Evolutionary conservation across 1,284 basidiomycete species (phyloP).

Genomic region (Puccinia triticina): DNA sequence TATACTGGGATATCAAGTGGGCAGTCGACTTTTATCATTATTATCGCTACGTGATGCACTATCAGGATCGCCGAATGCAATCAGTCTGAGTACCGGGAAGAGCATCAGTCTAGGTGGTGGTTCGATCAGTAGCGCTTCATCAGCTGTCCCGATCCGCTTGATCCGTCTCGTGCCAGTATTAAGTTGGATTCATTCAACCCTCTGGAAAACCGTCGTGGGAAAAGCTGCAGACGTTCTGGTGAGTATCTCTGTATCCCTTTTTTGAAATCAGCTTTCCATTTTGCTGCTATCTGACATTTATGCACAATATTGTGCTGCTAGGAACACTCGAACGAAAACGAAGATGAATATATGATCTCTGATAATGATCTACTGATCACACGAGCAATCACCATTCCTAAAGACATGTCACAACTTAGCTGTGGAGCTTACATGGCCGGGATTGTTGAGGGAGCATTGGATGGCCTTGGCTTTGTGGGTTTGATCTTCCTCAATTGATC

Average conservation of each 20-base stretch:
- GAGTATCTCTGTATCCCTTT: conserved; percentile 58
- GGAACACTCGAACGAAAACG: conserved; percentile 51
- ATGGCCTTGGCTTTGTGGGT: conserved; percentile 91
- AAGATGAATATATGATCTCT: conserved; percentile 85
- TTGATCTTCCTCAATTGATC: background rate
- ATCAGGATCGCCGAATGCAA: conserved; percentile 52
- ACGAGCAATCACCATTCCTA: conserved; percentile 86
- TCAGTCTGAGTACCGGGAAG: conserved; percentile 56
- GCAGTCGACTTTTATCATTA: conserved; percentile 75
- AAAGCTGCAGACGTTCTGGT: conserved; percentile 91
- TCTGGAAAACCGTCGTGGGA: conserved; percentile 92
- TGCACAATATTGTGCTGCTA: background rate
- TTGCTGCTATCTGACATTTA: no score
- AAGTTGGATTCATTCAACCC: conserved; percentile 67
- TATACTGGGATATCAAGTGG: conserved; percentile 84
- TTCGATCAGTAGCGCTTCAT: conserved; percentile 55
- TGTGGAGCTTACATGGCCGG: conserved; percentile 97
- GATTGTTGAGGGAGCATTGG: conserved; percentile 93
- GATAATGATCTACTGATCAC: conserved; percentile 93
- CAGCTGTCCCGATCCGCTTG: conserved; percentile 69
- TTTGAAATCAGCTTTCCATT: no score
- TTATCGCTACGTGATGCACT: conserved; percentile 56
- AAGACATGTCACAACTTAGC: conserved; percentile 88
- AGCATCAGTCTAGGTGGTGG: conserved; percentile 54
- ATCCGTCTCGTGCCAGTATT: conserved; percentile 83